Base-by-base conservation (phyloP, 768 basidiomycete genomes). In the Suillus ampliporus region DNA sequence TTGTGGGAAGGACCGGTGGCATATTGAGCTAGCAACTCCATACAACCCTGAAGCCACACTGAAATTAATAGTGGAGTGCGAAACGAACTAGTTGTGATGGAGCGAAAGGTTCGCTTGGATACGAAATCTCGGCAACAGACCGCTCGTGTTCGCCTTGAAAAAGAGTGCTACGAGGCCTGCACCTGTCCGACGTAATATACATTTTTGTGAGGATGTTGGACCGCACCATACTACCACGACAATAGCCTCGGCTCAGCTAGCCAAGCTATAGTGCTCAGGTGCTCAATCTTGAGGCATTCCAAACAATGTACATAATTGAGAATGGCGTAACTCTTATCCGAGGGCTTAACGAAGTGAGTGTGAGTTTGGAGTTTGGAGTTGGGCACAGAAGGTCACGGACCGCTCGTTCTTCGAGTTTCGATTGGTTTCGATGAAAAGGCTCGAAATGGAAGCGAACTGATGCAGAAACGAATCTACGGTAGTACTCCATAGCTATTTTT, bases 401-500 rank as follows among this genome's bases (percentile, higher is more conserved):
- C 23, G 23, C 23, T 38, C 53, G 3, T 38, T 38, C 53, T 54
- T 38, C 23, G 10, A 56, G 17, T 40, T 40, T 56, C 54, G 23
- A 56, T 19, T 26, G 17, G 23, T 21, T 56, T 40, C 23, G 38
- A 56, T 11, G 26, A 26, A 15, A 38, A 23, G 23, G 23, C 4
- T 40, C 37, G 11, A 26, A 54, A 37, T 21, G 2, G 53, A 54
- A 38, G 35, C 15, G 35, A 56, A 38, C 5, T 38, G 23, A 38
- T 38, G 21, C 37, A 35, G 53, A 38, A 54, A 54, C 23, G 28
- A 19, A 56, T 56, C 54, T 19, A 13, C 19, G 31, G 28, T 19
- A 34, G 31, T 40, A 40, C 54, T 56, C 54, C 54, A 56, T 38
- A 56, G 17, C 38, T 56, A 17, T 19, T 28, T 17, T 56, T 26